Evolutionary conservation across 108 stramenopile species (phyloP), one percentile per base, ranked within the genome.

Genomic region (Nannochloropsis salina): DNA sequence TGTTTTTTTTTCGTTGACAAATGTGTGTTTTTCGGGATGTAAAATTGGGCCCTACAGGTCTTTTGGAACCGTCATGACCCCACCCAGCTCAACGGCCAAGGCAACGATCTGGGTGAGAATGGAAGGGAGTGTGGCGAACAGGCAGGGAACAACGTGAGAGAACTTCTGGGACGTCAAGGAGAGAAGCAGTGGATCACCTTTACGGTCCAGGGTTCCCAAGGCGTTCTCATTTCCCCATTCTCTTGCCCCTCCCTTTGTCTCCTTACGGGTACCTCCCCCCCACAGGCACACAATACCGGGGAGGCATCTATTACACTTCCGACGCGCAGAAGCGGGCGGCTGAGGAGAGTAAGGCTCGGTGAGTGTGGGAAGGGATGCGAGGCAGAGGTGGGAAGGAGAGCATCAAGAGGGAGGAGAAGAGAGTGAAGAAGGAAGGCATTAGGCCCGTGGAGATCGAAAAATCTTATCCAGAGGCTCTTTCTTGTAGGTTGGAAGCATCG

Each of bases 281-380:
- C 47, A 1, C 47, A 51, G 82, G 82, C 82, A 82, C 82, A 10
- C 82, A 82, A 18, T 82, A 82, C 43, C 10, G 82, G 43, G 42
- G 42, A 10, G 82, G 82, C 82, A 82, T 82, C 82, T 82, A 82
- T 18, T 82, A 82, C 43, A 42, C 42, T 43, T 82, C 82, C 12
- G 82, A 82, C 12, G 82, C 10, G 82, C 82, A 82, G 82, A 82
- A 18, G 1, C 10, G 18, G 82, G 82, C 15, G 82, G 82, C 82
- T 10, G 43, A 43, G 42, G 82, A 82, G 43, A 51, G 47, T 15
- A 51, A 51, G 47, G 47, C 47, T 51, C 47, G 47, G 47, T 51
- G 31, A 31, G 31, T 31, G 31, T 31, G 31, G 31, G 31, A 51
- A 51, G 47, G 47, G 47, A 51, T 10, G 10, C 15, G 15, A 51